Conservation (phyloP, 441 rosid species). For the Euphorbia corollata region DNA sequence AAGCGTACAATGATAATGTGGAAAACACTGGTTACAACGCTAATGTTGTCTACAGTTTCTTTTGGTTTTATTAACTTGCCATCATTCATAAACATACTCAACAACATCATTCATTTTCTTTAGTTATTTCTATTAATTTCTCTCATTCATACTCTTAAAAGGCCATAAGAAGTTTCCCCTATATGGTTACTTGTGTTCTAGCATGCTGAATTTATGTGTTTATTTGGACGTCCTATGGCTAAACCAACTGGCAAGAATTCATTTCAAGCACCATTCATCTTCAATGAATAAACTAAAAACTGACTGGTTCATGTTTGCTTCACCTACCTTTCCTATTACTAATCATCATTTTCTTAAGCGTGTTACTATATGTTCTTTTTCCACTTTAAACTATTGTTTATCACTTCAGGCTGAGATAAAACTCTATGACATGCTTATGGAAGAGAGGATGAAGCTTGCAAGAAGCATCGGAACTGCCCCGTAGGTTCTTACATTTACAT, state of each 20-base stretch:
- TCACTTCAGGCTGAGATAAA: slow-evolving; percentile 33
- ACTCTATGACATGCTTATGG: slow-evolving; percentile 37
- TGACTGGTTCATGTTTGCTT: neutral
- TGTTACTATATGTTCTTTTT: neutral
- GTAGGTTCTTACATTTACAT: slow-evolving; percentile 26
- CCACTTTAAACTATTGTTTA: slow-evolving; percentile 5
- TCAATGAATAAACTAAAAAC: neutral
- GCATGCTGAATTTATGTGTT: too few relatives aligned
- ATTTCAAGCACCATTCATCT: neutral
- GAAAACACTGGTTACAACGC: too few relatives aligned
- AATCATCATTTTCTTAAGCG: neutral
- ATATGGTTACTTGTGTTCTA: too few relatives aligned
- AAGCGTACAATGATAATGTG: neutral
- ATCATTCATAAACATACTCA: too few relatives aligned
- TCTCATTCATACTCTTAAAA: too few relatives aligned
- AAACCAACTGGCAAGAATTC: neutral
- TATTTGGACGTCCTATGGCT: neutral
- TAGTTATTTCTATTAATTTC: too few relatives aligned
- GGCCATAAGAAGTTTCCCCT: too few relatives aligned
- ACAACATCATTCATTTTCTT: too few relatives aligned
- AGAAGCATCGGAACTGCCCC: slow-evolving; percentile 46
- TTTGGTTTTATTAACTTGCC: too few relatives aligned
- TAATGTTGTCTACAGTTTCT: too few relatives aligned
- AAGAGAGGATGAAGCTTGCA: slow-evolving; percentile 44
- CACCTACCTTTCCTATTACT: neutral